These are phyloP conservation scores for Mycena pura DNA, from an alignment of 768 basidiomycete genomes.

Conservation along the genomic window DNA sequence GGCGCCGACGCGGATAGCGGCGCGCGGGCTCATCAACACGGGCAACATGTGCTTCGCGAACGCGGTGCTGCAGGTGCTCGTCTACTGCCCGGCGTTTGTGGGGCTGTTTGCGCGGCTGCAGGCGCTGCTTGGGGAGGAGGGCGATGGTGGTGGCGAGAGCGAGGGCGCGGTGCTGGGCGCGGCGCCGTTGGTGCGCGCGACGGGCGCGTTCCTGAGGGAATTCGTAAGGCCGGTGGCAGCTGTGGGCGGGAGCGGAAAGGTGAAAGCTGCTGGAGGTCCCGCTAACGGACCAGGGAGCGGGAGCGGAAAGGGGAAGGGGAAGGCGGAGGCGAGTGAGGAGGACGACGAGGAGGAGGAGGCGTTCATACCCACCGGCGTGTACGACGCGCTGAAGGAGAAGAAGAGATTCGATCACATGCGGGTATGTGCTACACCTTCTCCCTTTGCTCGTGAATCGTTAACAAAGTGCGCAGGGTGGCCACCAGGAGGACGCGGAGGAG, in stretches of 20 bases:
- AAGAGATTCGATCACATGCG: constrained; percentile 93
- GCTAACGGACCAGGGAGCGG: too few species aligned
- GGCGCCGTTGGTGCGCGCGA: constrained; percentile 71
- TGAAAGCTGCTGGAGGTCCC: too few species aligned
- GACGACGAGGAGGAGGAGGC: constrained; percentile 63
- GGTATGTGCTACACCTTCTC: too few species aligned
- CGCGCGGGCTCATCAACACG: constrained; percentile 89
- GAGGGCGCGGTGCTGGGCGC: constrained; percentile 29
- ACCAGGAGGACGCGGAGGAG: constrained; percentile 98
- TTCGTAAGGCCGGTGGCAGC: constrained; percentile 59
- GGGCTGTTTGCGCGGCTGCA: constrained; percentile 60
- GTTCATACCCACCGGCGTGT: constrained; percentile 86
- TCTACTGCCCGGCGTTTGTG: constrained; percentile 90
- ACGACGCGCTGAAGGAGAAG: constrained; percentile 93
- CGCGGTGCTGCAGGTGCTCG: constrained; percentile 87
- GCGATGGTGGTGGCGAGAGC: constrained; percentile 34
- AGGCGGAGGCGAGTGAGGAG: constrained; percentile 46
- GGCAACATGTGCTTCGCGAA: constrained; percentile 99
- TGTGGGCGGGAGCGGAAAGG: constrained; percentile 36
- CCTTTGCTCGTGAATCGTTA: constrained; percentile 6
- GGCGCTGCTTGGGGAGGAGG: constrained; percentile 32
- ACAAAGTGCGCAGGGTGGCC: constrained; percentile 76
- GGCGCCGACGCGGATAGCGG: constrained; percentile 45
- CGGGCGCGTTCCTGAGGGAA: constrained; percentile 78
- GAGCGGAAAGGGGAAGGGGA: constrained; percentile 47